Evolutionary conservation across 371 early-diverging fungal species (phyloP), one percentile per base, ranked within the genome.

Genomic region (Gilbertella persicaria): DNA sequence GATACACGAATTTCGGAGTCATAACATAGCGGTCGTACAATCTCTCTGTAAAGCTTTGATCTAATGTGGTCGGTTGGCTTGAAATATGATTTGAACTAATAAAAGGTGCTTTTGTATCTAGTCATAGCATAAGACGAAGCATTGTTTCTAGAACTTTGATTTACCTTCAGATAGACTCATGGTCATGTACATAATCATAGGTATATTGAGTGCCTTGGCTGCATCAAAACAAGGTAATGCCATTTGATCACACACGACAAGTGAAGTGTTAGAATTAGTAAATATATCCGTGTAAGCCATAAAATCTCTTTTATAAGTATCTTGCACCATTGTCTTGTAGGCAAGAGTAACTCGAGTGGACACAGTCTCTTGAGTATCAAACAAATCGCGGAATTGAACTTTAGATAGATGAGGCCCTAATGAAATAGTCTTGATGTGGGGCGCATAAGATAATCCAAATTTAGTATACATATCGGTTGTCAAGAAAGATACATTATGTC

Each of bases 181-280:
- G 7, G 55, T 64, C 52, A 50, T 54, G 41, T 48, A 36, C 1
- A 45, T 30, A 16, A 65, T 37, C 20, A 49, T 38, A 20, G 66
- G 57, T 19, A 60, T 56, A 24, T 48, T 39, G 5, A 56, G 33
- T 6, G 28, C 24, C 24, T 45, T 35, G 10, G 66, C 66, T 17
- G 55, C 53, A 43, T 66, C 66, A 16, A 57, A 19, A 20, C 66
- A 66, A 2, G 55, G 48, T 23, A 51, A 23, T 24, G 62, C 49
- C 12, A 66, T 20, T 19, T 58, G 58, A 28, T 66, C 66, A 44
- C 66, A 66, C 17, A 66, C 36, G 8, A 47, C 58, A 20, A 58
- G 17, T 6, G 50, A 38, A 4, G 61, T 46, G 16, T 64, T 58
- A 3, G 50, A 45, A 1, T 26, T 46, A 2, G 29, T 16, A 28